Base-by-base conservation (phyloP, 352 stramenopile genomes). In the Aphanomyces stellatus region DNA sequence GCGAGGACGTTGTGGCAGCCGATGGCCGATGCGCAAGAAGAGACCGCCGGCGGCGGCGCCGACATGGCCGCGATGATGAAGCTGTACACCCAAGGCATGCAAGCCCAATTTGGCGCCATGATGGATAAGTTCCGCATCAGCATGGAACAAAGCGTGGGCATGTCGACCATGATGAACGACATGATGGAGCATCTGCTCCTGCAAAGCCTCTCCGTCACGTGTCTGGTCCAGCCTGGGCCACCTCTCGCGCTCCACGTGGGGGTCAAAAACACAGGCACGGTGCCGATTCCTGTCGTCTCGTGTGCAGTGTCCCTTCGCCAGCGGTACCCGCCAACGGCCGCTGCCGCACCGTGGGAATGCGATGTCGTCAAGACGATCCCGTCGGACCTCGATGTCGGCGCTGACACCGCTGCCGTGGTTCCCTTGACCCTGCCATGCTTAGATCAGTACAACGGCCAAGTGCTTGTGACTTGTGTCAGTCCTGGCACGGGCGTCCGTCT, bases 101-200 rank as follows among this genome's bases (percentile, higher is more conserved):
- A 67, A 43, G 43, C 49, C 30, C 60, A 67, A 33, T 60, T 67
- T 40, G 31, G 27, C 34, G 41, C 46, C 22, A 51, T 67, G 37
- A 59, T 67, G 60, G 30, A 57, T 5, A 56, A 60, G 49, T 49
- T 59, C 22, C 60, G 60, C 13, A 31, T 30, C 1, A 67, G 60
- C 24, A 67, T 67, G 60, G 41, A 67, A 24, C 60, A 67, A 48
- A 67, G 60, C 46, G 7, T 57, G 22, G 60, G 60, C 17, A 67
- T 67, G 60, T 33, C 60, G 11, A 11, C 17, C 24, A 67, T 67
- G 60, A 67, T 67, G 60, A 67, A 60, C 49, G 22, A 43, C 19
- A 67, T 67, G 60, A 49, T 67, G 30, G 60, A 67, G 46, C 48
- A 67, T 27, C 49, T 67, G 6, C 34, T 67, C 22, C 60, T 67